Evolutionary conservation across 75 land plant genomes (phyloP), one percentile per base, ranked within the genome.

Genomic region (Sequoia sempervirens): DNA sequence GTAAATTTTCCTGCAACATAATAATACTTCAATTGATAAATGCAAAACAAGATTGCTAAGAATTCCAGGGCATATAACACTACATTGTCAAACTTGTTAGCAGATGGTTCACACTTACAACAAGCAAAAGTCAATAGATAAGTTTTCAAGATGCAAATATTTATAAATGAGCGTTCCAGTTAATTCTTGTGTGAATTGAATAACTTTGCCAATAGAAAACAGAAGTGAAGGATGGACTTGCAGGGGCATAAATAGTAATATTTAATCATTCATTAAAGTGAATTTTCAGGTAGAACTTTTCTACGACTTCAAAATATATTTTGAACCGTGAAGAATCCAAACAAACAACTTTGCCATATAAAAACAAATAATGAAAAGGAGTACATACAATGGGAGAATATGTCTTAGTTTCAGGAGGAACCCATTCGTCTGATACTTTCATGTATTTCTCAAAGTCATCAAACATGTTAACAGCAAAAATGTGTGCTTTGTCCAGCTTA

Each of bases 361-460:
- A 45, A 1, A 43, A 78, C 30, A 45, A n/a, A 4, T 14, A 40
- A n/a, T 41, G 10, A 47, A 78, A 47, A 78, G 8, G 3, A 56
- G 32, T 47, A 18, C 80, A 81, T 85, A 96, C 96, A 89, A 91
- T 94, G 36, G 98, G 99, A 30, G 85, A 82, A 79, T 95, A 97
- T 3, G 93, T 89, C 86, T 90, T 95, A 38, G 80, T 87, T 80
- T 95, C 94, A 30, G 98, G 93, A 86, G 98, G 90, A 30, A 89
- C 90, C 98, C 98, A 97, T 72, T 93, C 86, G 80, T 95, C 91
- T 10, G 93, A 92, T 41, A 97, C 94, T 87, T 89, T 95, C 96
- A 93, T 95, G 80, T 91, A 97, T 88, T 85, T 95, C 10, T 97
- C 96, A 84, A 94, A 92, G 72, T 95, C 99, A 74, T 95, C 93